These are phyloP conservation scores for Fusarium haematococcum DNA, from an alignment of 2,329 filamentous ascomycete species.

Conservation along the genomic window DNA sequence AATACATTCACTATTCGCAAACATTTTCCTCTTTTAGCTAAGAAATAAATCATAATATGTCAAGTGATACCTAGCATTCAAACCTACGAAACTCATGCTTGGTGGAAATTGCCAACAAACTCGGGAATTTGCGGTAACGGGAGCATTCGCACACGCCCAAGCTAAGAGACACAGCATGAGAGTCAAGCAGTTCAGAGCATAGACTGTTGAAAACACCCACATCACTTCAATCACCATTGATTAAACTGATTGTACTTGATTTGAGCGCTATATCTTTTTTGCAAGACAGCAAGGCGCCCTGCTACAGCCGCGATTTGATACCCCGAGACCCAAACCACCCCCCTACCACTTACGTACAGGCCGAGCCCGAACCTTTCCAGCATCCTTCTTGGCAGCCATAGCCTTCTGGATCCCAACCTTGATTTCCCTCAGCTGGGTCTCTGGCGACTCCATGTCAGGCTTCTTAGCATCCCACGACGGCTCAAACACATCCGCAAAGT, in stretches of 20 bases:
- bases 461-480: background rate
- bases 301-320: background rate
- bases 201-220: background rate
- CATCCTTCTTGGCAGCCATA: constrained; percentile 17
- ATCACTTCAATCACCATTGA: background rate
- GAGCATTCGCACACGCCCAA: background rate
- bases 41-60: background rate
- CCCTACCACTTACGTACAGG: background rate
- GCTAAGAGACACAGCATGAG: background rate
- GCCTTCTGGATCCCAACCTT: constrained; percentile 21
- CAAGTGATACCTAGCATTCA: too few species aligned
- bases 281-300: background rate
- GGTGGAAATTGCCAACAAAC: background rate
- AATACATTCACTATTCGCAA: background rate
- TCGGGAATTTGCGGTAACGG: background rate
- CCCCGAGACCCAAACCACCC: background rate
- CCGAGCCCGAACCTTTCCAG: background rate
- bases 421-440: constrained; percentile 17
- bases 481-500: constrained; percentile 22
- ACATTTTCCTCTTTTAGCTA: background rate
- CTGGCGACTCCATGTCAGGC: constrained; percentile 7
- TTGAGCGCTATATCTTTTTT: background rate
- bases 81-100: background rate
- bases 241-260: background rate
- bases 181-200: background rate